These are phyloP conservation scores for Penicillium mononematosum DNA, from an alignment of 495 filamentous ascomycete genomes.

Conservation along the genomic window DNA sequence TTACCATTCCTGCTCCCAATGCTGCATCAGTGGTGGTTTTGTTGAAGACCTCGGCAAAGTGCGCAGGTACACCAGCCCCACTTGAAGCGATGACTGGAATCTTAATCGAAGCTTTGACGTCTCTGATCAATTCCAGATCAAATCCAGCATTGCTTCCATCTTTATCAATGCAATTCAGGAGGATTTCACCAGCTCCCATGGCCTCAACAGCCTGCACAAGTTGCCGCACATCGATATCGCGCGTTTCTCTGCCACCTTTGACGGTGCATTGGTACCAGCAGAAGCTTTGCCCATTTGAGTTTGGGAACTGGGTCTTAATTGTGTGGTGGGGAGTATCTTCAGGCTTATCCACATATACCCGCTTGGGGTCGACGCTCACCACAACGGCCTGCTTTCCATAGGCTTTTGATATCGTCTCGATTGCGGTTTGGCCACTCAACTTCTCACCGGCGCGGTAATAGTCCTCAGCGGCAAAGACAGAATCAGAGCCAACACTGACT, in stretches of 20 bases:
- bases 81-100: conserved; percentile 97
- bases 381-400: conserved; percentile 98
- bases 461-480: conserved; percentile 86
- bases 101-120: conserved; percentile 77
- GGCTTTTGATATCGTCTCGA: conserved; percentile 88
- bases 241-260: conserved; percentile 87
- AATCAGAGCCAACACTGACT: conserved; percentile 95
- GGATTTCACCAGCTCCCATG: conserved; percentile 92
- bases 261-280: conserved; percentile 99
- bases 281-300: conserved; percentile 72
- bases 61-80: conserved; percentile 83
- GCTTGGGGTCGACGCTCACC: conserved; percentile 89
- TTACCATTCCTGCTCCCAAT: conserved; percentile 88
- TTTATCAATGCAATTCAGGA: conserved; percentile 96
- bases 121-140: conserved; percentile 84
- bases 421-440: conserved; percentile 78
- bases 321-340: conserved; percentile 76
- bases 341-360: conserved; percentile 75
- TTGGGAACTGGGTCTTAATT: conserved; percentile 65
- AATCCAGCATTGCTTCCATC: conserved; percentile 95
- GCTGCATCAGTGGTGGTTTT: conserved; percentile 88
- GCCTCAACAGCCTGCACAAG: conserved; percentile 87
- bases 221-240: conserved; percentile 87
- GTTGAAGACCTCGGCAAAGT: conserved; percentile 89
- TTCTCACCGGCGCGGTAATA: conserved; percentile 68